A percentile compares a stretch with the other conserved stretches of the same genome.
phyloP scores from a whole-genome alignment of 1,284 basidiomycete species.

The Moesziomyces sp. region DNA sequence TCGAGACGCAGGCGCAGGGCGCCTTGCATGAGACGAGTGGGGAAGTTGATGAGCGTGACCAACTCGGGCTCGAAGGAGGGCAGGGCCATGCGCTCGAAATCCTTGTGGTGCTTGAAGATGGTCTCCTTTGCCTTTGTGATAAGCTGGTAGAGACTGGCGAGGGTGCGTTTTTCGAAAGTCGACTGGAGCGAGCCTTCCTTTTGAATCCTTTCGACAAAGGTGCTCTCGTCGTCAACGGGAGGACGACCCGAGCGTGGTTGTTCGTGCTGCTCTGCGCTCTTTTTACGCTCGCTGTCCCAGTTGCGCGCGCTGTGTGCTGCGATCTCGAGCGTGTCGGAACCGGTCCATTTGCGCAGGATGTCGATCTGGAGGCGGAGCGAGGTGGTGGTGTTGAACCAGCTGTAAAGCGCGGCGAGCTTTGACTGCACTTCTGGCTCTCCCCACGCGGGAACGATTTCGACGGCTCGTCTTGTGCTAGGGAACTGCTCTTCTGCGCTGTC shows the following conservation, averaged over 20 bases:
- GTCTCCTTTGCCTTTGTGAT: slow-evolving; percentile 87
- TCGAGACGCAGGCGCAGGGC: slow-evolving; percentile 88
- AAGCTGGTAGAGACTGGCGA: slow-evolving; percentile 85
- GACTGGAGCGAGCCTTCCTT: slow-evolving; percentile 95
- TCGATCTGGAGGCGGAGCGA: slow-evolving; percentile 56
- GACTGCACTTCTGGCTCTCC: slow-evolving; percentile 47
- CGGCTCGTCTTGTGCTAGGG: slow-evolving; percentile 55
- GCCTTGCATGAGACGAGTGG: slow-evolving; percentile 92
- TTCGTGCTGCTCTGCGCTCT: slow-evolving; percentile 22
- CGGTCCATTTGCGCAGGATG: slow-evolving; percentile 65
- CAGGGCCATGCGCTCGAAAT: slow-evolving; percentile 85
- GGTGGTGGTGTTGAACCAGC: slow-evolving; percentile 63
- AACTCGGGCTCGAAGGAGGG: slow-evolving; percentile 93
- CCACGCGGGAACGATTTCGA: slow-evolving; percentile 62
- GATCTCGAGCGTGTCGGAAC: slow-evolving; percentile 57
- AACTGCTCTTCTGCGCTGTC: slow-evolving; percentile 64
- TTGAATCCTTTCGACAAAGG: slow-evolving; percentile 89
- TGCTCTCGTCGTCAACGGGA: slow-evolving; percentile 47
- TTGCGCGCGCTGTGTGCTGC: slow-evolving; percentile 21
- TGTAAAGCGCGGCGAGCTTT: slow-evolving; percentile 62
- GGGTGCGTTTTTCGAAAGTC: slow-evolving; percentile 92
- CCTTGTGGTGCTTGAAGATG: slow-evolving; percentile 80
- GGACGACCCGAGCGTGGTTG: slow-evolving; percentile 11
- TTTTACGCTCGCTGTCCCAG: slow-evolving; percentile 9
- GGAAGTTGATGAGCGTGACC: slow-evolving; percentile 92